Evolutionary conservation across 2,329 filamentous ascomycete species (phyloP), one percentile per base, ranked within the genome.

Genomic region (Phoma herbarum): DNA sequence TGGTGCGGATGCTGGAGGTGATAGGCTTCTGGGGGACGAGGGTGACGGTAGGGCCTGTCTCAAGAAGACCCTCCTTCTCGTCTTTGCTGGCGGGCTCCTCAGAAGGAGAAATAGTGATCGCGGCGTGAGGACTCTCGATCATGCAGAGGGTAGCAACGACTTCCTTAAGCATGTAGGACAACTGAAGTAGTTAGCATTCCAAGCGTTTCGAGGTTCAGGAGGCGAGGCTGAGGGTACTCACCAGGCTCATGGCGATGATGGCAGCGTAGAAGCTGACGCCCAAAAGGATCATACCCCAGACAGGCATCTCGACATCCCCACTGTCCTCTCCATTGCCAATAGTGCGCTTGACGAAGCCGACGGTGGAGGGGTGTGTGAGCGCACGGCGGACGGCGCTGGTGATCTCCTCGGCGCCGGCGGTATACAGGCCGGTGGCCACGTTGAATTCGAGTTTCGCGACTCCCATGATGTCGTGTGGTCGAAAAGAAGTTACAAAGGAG

Each of bases 141-240:
- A 87, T 86, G 61, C 86, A 82, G 41, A 91, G 82, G 6, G 85
- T 86, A 1, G 85, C 82, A 43, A 90, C 78, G 53, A 91, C 80
- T 56, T 83, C 76, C 55, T 83, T 83, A 64, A 88, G 84, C 43
- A 85, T 86, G 77, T 90, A 90, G 12, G 73, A 71, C 26, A 77
- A 54, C 75, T 78, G 41, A 3, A 39, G 29, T 14, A 42, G 56
- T 64, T 41, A 64, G 61, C 46, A 43, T 47, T 51, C 44, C 33
- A 28, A 14, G 31, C 33, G 20, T 50, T 47, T 37, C 20, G 23
- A n/a, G 35, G 6, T 46, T 52, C 57, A 60, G 58, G 53, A 57
- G 53, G 29, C 49, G 39, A 53, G 31, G 25, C 31, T 12, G 31
- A 23, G 23, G 35, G 39, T 28, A 71, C 78, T 53, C 72, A 81